Percentiles rank a stretch among this genome's conserved stretches.
Conservation (phyloP, 805 yeast species). For the Yarrowia sp. region DNA sequence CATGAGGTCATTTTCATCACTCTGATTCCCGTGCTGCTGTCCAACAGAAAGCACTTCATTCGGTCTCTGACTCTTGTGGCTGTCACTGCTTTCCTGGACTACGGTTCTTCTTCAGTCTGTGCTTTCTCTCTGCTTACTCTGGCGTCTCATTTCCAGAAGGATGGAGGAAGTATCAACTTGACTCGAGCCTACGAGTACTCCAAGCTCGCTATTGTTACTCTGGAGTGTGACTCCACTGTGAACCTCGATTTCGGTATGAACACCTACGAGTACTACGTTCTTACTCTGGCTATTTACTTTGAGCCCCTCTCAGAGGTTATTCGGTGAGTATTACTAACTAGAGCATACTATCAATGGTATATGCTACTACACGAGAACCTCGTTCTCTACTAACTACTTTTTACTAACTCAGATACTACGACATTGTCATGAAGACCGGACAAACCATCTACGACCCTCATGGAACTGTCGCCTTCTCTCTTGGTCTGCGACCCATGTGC, state of each 20-base stretch:
- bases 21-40: slow-evolving; percentile 40
- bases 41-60: slow-evolving; percentile 37
- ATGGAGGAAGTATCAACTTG: slow-evolving; percentile 39
- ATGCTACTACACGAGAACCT: too few relatives aligned
- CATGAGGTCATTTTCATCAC: slow-evolving; percentile 46
- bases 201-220: slow-evolving; percentile 43
- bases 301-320: slow-evolving; percentile 44
- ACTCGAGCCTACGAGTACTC: slow-evolving; percentile 45
- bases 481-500: slow-evolving; percentile 34
- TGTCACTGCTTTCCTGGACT: slow-evolving; percentile 41
- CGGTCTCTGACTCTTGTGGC: slow-evolving; percentile 41
- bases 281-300: slow-evolving; percentile 44
- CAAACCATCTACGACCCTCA: slow-evolving; percentile 33
- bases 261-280: slow-evolving; percentile 46
- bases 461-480: slow-evolving; percentile 32
- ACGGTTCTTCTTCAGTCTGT: slow-evolving; percentile 45
- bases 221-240: slow-evolving; percentile 40
- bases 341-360: too few relatives aligned
- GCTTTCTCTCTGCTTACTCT: slow-evolving; percentile 44
- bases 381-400: background rate
- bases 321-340: slow-evolving; percentile 33
- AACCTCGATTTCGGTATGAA: slow-evolving; percentile 42
- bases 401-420: slow-evolving; percentile 31
- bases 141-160: slow-evolving; percentile 39
- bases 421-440: slow-evolving; percentile 33